Base-by-base conservation (phyloP, 2,329 filamentous ascomycete genomes). In the Cordyceps cicadae region DNA sequence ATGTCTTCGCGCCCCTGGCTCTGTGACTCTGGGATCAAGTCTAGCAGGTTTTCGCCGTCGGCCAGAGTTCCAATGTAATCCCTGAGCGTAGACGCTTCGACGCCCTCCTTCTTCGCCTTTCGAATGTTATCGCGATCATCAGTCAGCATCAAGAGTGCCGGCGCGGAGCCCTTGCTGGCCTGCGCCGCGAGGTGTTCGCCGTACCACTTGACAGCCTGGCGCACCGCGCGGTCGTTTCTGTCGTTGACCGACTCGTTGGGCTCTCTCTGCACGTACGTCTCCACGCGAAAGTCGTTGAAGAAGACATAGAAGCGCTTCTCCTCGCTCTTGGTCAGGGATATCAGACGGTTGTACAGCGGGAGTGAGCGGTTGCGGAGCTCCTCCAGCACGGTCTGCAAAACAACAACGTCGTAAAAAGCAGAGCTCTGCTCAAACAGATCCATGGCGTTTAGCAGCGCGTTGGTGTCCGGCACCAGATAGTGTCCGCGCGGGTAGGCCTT, bases 251-350 rank as follows among this genome's bases (percentile, higher is more conserved):
- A 88, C 77, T 99, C 94, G 43, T 89, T 87, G 6, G 81, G 74
- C 21, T 87, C 82, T 63, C 94, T 83, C 32, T 82, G 77, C 53
- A 97, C 84, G 70, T 96, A 89, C 0, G 94, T 99, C 74, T 99
- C 95, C 45, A 92, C 79, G 56, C 93, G 85, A 71, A 99, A 99
- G 69, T 99, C 94, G 73, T 99, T 99, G 83, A 97, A 97, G 73
- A 99, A 99, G 57, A 99, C 90, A 70, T 97, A 97, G 72, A 96
- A 97, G 59, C 93, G 86, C 79, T 99, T 99, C 66, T 96, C 92
- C 68, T 96, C 92, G 70, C 93, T 96, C 75, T 93, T 96, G 45
- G 92, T 96, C 64, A 99, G 79, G 24, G 89, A 87, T 66, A 97
- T 85, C 54, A 99, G 79, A 45, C 94, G 89, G 73, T 97, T 97